Percentiles rank a stretch among this genome's conserved stretches.
These are phyloP conservation scores for Populus davidiana DNA, from an alignment of 345 rosid genomes.

Conservation along the genomic window DNA sequence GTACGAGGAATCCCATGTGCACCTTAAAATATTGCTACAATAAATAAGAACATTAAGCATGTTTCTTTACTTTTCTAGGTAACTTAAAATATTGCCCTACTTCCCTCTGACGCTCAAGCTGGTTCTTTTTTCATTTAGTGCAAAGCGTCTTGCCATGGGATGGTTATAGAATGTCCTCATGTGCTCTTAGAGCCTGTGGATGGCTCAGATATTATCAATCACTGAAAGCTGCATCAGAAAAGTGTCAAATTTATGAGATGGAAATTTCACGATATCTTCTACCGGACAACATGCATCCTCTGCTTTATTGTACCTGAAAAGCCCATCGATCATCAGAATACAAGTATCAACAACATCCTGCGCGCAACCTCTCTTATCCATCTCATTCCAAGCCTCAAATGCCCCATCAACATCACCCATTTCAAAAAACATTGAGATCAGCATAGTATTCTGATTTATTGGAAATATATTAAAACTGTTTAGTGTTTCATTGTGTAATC, in stretches of 20 bases:
- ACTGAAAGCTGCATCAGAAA: constrained; percentile 73
- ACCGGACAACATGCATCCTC: constrained; percentile 69
- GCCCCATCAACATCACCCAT: constrained; percentile 73
- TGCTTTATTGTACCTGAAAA: constrained; percentile 58
- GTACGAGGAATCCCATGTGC: no score
- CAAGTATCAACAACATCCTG: constrained; percentile 62
- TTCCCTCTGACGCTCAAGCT: constrained; percentile 64
- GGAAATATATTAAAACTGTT: no score
- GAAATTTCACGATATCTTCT: constrained; percentile 74
- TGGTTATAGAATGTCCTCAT: constrained; percentile 80
- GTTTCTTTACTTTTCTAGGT: no score
- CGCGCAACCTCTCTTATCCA: constrained; percentile 59
- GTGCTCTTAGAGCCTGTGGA: constrained; percentile 75
- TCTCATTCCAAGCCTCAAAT: constrained; percentile 73
- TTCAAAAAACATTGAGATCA: constrained; percentile 69
- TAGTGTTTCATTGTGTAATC: no score
- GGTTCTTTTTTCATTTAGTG: constrained; percentile 63
- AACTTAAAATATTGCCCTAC: constrained; percentile 12
- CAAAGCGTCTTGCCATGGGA: constrained; percentile 78
- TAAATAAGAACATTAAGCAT: constrained; percentile 7
- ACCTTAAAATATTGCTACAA: no score
- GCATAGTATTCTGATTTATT: constrained; percentile 43
- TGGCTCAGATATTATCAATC: constrained; percentile 63
- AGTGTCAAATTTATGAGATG: constrained; percentile 64
- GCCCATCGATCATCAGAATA: constrained; percentile 76